Percentiles rank a stretch among this genome's conserved stretches.
Conservation (phyloP, 176 grass and related monocot species). For the Paspalum notatum region DNA sequence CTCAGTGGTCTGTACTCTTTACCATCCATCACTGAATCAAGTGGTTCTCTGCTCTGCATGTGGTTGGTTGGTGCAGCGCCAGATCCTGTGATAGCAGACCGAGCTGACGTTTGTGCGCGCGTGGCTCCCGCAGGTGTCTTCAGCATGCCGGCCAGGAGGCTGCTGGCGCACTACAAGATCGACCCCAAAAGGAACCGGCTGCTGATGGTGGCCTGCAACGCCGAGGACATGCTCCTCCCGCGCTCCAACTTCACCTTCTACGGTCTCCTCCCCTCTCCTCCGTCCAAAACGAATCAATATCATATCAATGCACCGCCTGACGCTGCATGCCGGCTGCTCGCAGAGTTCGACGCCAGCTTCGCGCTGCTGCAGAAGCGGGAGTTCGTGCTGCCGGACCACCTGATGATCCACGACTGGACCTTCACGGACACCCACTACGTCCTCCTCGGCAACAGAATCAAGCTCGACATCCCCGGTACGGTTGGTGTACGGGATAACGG, state of each 20-base stretch:
- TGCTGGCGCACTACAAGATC: constrained; percentile 94
- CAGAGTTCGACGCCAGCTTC: constrained; percentile 80
- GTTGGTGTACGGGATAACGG: background rate
- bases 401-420: constrained; percentile 98
- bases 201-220: constrained; percentile 82
- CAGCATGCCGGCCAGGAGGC: constrained; percentile 76
- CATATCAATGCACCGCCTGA: background rate
- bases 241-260: constrained; percentile 93
- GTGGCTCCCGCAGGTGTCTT: constrained; percentile 57
- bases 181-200: constrained; percentile 63
- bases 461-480: constrained; percentile 77
- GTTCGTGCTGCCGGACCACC: constrained; percentile 79
- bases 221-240: constrained; percentile 93
- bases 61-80: background rate
- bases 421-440: constrained; percentile 89
- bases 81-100: background rate
- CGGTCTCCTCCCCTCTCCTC: constrained; percentile 2
- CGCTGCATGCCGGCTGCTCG: background rate
- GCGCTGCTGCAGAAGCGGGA: constrained; percentile 67
- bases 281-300: background rate
- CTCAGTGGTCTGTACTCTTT: constrained; percentile 45
- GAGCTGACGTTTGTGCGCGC: constrained; percentile 44
- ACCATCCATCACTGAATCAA: background rate
- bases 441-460: constrained; percentile 86
- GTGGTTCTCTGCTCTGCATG: background rate